Base-by-base conservation (phyloP, 768 basidiomycete species). In the Gymnopilus junonius region DNA sequence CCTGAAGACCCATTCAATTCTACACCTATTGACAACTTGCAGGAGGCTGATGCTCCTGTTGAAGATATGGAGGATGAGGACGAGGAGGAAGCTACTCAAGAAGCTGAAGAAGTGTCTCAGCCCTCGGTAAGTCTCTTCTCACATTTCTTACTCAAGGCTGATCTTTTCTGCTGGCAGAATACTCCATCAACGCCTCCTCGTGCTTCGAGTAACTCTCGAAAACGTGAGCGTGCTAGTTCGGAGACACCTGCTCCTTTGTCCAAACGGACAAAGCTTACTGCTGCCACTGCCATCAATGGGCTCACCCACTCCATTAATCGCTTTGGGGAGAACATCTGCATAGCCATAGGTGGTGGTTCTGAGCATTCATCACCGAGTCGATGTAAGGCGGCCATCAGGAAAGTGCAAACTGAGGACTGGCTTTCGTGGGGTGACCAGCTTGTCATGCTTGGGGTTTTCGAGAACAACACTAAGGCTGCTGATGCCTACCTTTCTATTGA, bases 341-440 rank as follows among this genome's bases (percentile, higher is more conserved):
- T 59, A 25, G 60, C 35, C 8, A 15, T 66, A 10, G 50, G 65
- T 29, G 63, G 54, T 56, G 65, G 62, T 50, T 57, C 63, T 6
- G 58, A 55, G 6, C 50, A 62, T 29, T 40, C 37, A 12, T 69
- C 64, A 4, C 71, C 69, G 25, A 59, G 57, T 23, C 62, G 58
- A 45, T 58, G 57, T 15, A 51, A 43, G 11, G 45, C 48, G 20
- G 69, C 67, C 21, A 57, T 70, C n/a, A 32, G 57, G 42, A 50
- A 42, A 14, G 67, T 64, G 6, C 55, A 67, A 46, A 58, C 69
- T 27, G 62, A 70, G 35, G 11, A 31, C 20, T 70, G 71, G 69
- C 65, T 72, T 14, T 14, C 4, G 4, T 35, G 31, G 2, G 20
- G 35, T 10, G 42, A 70, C 14, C 40, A 53, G 21, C 42, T 67